Base-by-base conservation (phyloP, 331 rosid species). In the Malus hybrid region DNA sequence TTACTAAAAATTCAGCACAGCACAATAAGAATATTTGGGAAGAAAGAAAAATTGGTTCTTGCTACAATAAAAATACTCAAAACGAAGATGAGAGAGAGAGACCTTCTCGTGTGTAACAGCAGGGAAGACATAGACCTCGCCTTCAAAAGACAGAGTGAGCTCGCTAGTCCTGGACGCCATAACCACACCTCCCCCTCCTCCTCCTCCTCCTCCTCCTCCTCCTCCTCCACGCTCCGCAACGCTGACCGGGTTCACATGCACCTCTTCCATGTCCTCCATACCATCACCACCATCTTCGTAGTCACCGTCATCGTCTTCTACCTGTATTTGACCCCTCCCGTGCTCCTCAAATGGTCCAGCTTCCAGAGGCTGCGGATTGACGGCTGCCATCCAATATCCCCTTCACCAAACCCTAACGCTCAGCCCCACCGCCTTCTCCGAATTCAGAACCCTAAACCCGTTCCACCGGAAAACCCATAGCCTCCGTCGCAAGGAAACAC, bases 111-210 rank as follows among this genome's bases (percentile, higher is more conserved):
- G 93, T 19, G 97, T 90, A 72, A 91, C 97, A 33, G 92, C 88
- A 10, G 97, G 97, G 74, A 94, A 94, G 60, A 94, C 98, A 60
- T 88, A 94, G 82, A 94, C 98, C 88, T 94, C 95, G n/a, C 98
- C 98, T 77, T 94, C 98, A 15, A 91, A 94, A 73, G 98, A 94
- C 69, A 94, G 97, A 71, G 98, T 91, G 77, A 94, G 97, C 77
- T 91, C 98, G 76, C 98, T 89, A 16, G 92, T 83, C 80, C 97
- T 90, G 15, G 85, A 77, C 72, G 87, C 84, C 87, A 75, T 74
- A 28, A 76, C 85, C 69, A 78, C 73, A 9, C 31, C 76, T 19
- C 65, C 36, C 24, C 24, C 24, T 24, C 65, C 39, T 39, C 60
- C 74, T 34, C 34, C 76, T 32, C 64, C 52, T 3, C 87, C 90